phyloP scores from a whole-genome alignment of 2,329 filamentous ascomycete genomes.

The Botrytis sinoallii region DNA sequence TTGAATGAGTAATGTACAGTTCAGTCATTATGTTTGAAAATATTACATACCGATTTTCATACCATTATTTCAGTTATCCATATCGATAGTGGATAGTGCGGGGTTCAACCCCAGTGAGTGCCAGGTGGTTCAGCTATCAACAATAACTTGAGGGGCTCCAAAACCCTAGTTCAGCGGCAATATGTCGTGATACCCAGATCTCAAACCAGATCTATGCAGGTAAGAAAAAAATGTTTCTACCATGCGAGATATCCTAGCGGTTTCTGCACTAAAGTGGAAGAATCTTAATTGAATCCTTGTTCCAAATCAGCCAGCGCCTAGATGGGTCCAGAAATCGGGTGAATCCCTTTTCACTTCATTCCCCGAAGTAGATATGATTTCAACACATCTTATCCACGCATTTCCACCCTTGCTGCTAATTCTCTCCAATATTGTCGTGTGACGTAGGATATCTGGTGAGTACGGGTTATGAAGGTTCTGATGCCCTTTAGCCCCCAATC shows the following conservation, averaged over 20 bases:
- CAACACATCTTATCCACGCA: neutral
- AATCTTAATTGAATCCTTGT: neutral
- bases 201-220: conserved; percentile 4
- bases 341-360: neutral
- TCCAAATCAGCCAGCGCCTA: conserved; percentile 3
- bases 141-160: neutral
- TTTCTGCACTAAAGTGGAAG: neutral
- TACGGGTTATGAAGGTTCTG: neutral
- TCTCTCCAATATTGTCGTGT: neutral
- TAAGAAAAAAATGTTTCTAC: neutral
- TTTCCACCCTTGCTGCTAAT: neutral
- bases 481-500: neutral
- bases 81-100: neutral
- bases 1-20: neutral
- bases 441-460: neutral
- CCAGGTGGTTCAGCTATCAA: neutral
- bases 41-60: neutral
- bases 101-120: neutral
- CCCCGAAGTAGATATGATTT: neutral
- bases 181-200: conserved; percentile 10
- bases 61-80: neutral
- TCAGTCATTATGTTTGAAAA: neutral
- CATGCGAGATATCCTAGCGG: neutral
- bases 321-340: conserved; percentile 10
- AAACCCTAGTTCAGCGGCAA: conserved; percentile 6